phyloP scores from a whole-genome alignment of 192 early-diverging fungal species.

The Coemansia sp. region DNA sequence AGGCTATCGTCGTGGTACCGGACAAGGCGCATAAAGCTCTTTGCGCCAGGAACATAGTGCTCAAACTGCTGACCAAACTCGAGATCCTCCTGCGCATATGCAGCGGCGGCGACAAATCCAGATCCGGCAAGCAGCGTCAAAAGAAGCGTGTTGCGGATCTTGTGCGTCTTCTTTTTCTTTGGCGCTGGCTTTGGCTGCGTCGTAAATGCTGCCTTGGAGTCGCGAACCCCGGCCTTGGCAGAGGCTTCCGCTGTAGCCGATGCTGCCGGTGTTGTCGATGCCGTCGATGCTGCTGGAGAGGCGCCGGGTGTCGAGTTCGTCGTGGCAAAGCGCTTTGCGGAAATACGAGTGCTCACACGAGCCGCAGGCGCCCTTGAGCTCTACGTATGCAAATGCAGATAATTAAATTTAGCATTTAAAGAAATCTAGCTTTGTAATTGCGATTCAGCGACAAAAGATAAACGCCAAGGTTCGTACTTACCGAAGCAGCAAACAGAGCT shows the following conservation, averaged over 20 bases:
- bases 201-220: constrained; percentile 22
- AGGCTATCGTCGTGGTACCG: constrained; percentile 55
- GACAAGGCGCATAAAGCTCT: constrained; percentile 55
- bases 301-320: constrained; percentile 7
- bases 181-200: constrained; percentile 31
- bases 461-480: constrained; percentile 5
- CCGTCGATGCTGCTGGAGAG: constrained; percentile 5
- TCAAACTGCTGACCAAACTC: constrained; percentile 63
- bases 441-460: background rate
- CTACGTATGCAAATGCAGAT: constrained; percentile 5
- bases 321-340: constrained; percentile 20
- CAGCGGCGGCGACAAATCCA: constrained; percentile 46
- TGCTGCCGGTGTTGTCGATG: background rate
- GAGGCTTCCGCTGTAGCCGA: background rate
- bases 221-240: constrained; percentile 26
- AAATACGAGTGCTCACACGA: background rate
- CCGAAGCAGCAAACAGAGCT: constrained; percentile 11
- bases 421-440: background rate
- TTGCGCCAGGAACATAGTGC: constrained; percentile 60
- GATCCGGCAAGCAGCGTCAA: constrained; percentile 30
- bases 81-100: constrained; percentile 41
- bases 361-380: constrained; percentile 13
- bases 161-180: constrained; percentile 37
- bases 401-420: background rate
- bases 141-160: constrained; percentile 38